Base-by-base conservation (phyloP, 495 filamentous ascomycete genomes). In the Oidiodendron maius region DNA sequence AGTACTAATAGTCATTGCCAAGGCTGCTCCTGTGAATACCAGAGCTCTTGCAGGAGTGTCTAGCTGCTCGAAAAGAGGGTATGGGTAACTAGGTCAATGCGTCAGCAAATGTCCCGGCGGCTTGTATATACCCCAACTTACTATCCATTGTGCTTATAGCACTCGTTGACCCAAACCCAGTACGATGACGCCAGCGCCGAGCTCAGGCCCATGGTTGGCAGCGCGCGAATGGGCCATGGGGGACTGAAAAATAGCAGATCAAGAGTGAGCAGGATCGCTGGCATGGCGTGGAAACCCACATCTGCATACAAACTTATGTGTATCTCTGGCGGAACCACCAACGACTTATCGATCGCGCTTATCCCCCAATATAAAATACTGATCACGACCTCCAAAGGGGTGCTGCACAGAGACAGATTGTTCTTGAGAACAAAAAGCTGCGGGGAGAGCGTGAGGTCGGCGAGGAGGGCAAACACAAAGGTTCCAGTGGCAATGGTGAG, bases 121-220 rank as follows among this genome's bases (percentile, higher is more conserved):
- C 20, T 24, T 46, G 12, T 24, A 15, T 32, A 18, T 47, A 43
- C 1, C 17, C 30, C 17, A 4, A 62, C 77, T 60, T 61, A 84
- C 80, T 80, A 90, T 60, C 87, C 86, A 55, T 95, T 95, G 44
- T 76, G 66, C 15, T 66, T 55, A 56, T 81, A 88, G 68, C 88
- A 94, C 20, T 74, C 74, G 61, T 96, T 88, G 5, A 95, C 77
- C 90, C 90, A 95, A 48, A 83, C 76, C 87, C 87, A 96, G 64
- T 96, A 96, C 12, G 69, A 64, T 45, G 89, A 77, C 1, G 87
- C 87, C 48, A 94, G 68, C 15, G 59, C 55, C 24, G 71, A 70
- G 46, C 82, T 88, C 35, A 89, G 52, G 0, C 71, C 70, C 36
- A 90, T 67, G 0, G 83, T 76, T 3, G 80, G 75, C 0, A 83